Evolutionary conservation across 2,329 filamentous ascomycete species (phyloP), one percentile per base, ranked within the genome.

Genomic region (Trichoderma koningii): DNA sequence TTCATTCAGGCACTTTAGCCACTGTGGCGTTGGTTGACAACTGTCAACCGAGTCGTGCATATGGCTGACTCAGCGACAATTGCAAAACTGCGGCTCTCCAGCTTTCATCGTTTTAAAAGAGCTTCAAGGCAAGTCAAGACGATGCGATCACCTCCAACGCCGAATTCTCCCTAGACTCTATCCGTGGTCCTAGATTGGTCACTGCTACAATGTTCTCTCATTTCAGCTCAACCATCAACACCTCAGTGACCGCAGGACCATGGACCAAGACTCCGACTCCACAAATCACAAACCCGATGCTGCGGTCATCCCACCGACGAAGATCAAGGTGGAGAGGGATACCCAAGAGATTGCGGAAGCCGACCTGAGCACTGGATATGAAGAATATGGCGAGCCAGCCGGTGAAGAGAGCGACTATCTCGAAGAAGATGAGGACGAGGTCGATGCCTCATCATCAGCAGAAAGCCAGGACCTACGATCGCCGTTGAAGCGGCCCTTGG

Each of bases 401-500:
- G 34, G 28, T 5, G 34, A 45, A 42, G 64, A 47, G n/a, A 63
- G 57, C 15, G 64, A 56, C 1, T 62, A 62, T 26, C 7, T 56
- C 21, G 51, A 48, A 56, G 57, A 63, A 30, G 57, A 62, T 7
- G 47, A 56, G 6, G 44, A 48, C 1, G 55, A 30, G 1, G 53
- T 38, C 12, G 41, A 56, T 5, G 50, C 30, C 17, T 66, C 52
- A 14, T 57, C 57, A 6, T 38, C 47, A n/a, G 47, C 44, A 19
- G 57, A 63, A 42, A 53, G 53, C 45, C 56, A 47, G 34, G 45
- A 41, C 44, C 51, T 48, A 63, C 62, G 61, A 65, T 66, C 60
- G 38, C 66, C 67, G 1, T 69, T 74, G 26, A 80, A 79, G 67
- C 71, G 73, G 15, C 68, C 69, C 7, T 73, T 73, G 0, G 68